A percentile compares a stretch with the other conserved stretches of the same genome.
phyloP scores from a whole-genome alignment of 208 protist genomes.

The Leishmania mexicana region DNA sequence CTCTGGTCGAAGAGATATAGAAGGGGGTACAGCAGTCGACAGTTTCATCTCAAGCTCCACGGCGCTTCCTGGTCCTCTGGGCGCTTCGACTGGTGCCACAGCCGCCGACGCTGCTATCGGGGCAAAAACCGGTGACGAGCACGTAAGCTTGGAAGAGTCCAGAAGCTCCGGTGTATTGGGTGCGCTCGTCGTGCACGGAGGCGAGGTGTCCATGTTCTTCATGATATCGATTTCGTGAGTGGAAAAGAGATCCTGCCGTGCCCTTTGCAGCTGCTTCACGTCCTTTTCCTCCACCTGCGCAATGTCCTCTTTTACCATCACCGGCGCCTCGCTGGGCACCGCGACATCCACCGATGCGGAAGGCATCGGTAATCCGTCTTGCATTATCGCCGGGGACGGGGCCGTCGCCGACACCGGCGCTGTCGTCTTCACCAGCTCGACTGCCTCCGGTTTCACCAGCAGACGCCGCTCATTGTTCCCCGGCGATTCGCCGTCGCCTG shows the following conservation, averaged over 20 bases:
- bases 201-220: constrained; percentile 11
- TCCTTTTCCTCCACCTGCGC: neutral
- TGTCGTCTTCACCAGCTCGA: neutral
- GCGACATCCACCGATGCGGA: neutral
- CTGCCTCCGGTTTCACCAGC: neutral
- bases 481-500: neutral
- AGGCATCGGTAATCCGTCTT: neutral
- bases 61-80: neutral
- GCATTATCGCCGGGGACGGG: neutral
- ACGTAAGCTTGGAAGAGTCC: neutral
- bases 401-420: neutral
- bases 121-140: neutral
- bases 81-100: too few species aligned
- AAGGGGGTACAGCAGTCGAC: neutral
- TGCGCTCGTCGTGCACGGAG: neutral
- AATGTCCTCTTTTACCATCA: neutral
- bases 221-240: constrained; percentile 1
- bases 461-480: neutral
- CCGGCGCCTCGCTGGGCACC: neutral
- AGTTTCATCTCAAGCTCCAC: neutral
- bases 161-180: neutral
- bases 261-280: neutral
- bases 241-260: constrained; percentile 14
- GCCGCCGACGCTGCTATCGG: neutral
- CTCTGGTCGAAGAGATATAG: neutral